phyloP scores from a whole-genome alignment of 768 basidiomycete genomes.

The Suillus cothurnatus region DNA sequence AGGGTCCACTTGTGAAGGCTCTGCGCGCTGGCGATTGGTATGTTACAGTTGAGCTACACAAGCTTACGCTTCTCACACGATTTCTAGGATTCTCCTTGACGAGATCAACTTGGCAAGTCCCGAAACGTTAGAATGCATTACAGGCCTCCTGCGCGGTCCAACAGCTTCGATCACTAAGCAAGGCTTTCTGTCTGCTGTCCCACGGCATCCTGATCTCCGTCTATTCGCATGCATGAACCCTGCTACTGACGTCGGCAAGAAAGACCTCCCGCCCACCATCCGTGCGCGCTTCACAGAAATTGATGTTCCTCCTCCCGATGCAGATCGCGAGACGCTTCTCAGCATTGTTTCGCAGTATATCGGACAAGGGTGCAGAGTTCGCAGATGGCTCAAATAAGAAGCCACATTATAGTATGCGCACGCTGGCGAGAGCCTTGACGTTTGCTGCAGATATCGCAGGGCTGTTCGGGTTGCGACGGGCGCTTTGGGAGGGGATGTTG shows the following conservation, averaged over 20 bases:
- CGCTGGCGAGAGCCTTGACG: conserved; percentile 84
- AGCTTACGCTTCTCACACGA: neutral
- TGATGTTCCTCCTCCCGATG: conserved; percentile 92
- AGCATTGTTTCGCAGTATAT: conserved; percentile 90
- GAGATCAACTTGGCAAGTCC: conserved; percentile 95
- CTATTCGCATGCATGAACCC: conserved; percentile 99
- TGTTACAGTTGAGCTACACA: conserved; percentile 28
- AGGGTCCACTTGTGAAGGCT: conserved; percentile 94
- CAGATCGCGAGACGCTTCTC: conserved; percentile 86
- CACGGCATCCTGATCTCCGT: conserved; percentile 93
- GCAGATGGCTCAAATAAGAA: conserved; percentile 92
- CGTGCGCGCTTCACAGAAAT: conserved; percentile 94
- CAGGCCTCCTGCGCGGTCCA: conserved; percentile 83
- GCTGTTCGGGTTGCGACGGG: conserved; percentile 77
- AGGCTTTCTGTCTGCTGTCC: conserved; percentile 86
- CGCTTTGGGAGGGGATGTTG: conserved; percentile 94
- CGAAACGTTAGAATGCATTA: conserved; percentile 92
- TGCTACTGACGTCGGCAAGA: conserved; percentile 98
- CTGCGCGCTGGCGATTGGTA: conserved; percentile 90
- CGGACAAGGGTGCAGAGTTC: conserved; percentile 73
- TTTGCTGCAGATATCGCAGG: conserved; percentile 85
- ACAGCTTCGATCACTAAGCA: conserved; percentile 91
- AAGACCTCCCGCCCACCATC: conserved; percentile 90
- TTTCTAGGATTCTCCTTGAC: conserved; percentile 84
- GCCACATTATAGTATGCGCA: conserved; percentile 98